phyloP scores from a whole-genome alignment of 371 early-diverging fungal genomes.

The Mucor racemosus region DNA sequence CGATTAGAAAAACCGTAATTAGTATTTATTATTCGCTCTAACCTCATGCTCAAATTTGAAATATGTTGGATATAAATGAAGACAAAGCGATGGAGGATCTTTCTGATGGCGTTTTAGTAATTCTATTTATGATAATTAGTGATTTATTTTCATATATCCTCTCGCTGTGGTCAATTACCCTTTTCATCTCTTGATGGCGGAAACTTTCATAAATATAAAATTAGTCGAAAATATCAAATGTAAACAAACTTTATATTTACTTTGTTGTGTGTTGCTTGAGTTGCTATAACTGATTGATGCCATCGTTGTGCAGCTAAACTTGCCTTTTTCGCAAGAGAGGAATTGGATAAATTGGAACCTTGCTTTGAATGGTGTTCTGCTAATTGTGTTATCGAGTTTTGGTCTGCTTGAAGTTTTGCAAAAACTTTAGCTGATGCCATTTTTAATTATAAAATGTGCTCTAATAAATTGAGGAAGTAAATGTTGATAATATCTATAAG shows the following conservation, averaged over 20 bases:
- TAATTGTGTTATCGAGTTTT: conserved; percentile 44
- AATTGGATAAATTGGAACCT: conserved; percentile 33
- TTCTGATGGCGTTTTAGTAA: conserved; percentile 47
- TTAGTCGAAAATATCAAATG: neutral
- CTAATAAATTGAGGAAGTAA: neutral
- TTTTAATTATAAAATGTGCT: neutral
- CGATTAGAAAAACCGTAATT: neutral
- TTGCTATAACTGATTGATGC: conserved; percentile 15
- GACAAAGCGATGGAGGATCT: conserved; percentile 57
- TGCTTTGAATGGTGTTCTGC: conserved; percentile 49
- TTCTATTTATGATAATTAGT: conserved; percentile 25
- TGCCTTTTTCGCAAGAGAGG: conserved; percentile 10
- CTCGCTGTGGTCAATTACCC: conserved; percentile 7
- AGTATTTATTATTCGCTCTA: neutral
- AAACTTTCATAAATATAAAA: conserved; percentile 10
- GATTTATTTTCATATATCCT: neutral
- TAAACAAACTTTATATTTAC: conserved; percentile 6
- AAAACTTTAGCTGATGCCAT: conserved; percentile 53
- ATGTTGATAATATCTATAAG: neutral
- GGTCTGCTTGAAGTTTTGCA: conserved; percentile 48
- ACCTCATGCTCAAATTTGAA: conserved; percentile 72
- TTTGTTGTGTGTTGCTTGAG: conserved; percentile 9
- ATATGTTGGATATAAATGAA: conserved; percentile 66
- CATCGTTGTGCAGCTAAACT: conserved; percentile 10
- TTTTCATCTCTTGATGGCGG: conserved; percentile 24